phyloP scores from a whole-genome alignment of 495 filamentous ascomycete species.

The Margaritispora aquatica region DNA sequence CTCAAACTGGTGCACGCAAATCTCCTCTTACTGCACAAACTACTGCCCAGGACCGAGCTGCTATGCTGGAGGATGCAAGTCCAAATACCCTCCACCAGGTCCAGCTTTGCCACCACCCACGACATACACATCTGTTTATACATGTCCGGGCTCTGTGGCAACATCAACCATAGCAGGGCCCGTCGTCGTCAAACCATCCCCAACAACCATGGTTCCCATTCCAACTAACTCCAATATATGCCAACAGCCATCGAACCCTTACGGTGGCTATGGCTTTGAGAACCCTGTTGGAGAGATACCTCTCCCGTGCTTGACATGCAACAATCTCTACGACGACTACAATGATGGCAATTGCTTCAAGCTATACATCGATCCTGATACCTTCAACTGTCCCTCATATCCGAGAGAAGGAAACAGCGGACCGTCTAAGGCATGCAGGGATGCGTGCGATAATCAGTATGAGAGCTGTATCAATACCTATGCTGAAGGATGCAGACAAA shows the following conservation, averaged over 20 bases:
- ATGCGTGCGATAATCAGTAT: conserved; percentile 44
- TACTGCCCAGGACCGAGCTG: conserved; percentile 22
- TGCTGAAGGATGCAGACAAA: conserved; percentile 33
- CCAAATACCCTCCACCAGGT: conserved; percentile 30
- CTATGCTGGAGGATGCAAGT: conserved; percentile 31
- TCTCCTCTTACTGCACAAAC: conserved; percentile 33
- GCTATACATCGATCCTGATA: conserved; percentile 33
- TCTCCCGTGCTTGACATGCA: conserved; percentile 43
- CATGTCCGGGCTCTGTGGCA: conserved; percentile 18
- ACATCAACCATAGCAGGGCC: conserved; percentile 10
- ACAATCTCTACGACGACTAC: conserved; percentile 35
- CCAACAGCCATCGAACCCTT: conserved; percentile 31
- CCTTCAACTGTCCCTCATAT: conserved; percentile 33
- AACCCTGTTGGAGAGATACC: conserved; percentile 42
- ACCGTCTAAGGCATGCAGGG: conserved; percentile 32
- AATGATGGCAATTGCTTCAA: conserved; percentile 35
- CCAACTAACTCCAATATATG: conserved; percentile 41
- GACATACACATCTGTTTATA: conserved; percentile 27
- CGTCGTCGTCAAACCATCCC: conserved; percentile 13
- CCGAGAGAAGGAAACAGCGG: conserved; percentile 9
- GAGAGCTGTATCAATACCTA: conserved; percentile 38
- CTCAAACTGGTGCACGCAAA: conserved; percentile 33
- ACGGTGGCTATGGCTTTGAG: conserved; percentile 32
- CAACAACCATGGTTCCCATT: conserved; percentile 29
- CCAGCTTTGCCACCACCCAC: conserved; percentile 26